These are phyloP conservation scores for Agrocybe praecox DNA, from an alignment of 768 basidiomycete species.

Conservation along the genomic window DNA sequence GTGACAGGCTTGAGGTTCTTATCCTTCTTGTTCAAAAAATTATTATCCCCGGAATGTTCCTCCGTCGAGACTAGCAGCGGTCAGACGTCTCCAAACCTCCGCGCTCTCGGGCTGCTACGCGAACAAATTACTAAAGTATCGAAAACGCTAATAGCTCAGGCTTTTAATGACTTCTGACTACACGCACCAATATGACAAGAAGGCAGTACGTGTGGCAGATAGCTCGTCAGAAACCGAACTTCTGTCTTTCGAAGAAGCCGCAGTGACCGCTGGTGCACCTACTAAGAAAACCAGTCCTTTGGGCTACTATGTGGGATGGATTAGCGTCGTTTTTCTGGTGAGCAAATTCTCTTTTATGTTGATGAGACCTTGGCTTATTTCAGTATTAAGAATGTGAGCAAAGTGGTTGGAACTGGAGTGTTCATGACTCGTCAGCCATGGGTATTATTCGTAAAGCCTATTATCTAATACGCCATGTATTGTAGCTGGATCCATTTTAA, in stretches of 20 bases:
- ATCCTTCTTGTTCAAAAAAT: no score
- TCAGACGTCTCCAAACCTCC: no score
- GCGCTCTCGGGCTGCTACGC: no score
- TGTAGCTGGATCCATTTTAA: slow-evolving; percentile 37
- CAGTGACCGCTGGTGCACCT: slow-evolving; percentile 3
- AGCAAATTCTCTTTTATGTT: not conserved
- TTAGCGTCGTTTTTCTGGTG: slow-evolving; percentile 4
- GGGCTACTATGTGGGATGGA: slow-evolving; percentile 2
- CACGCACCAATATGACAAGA: not conserved
- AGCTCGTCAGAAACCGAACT: not conserved
- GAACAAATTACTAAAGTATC: no score
- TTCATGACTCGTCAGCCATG: slow-evolving; percentile 2
- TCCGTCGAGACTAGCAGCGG: no score
- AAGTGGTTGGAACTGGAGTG: slow-evolving; percentile 8
- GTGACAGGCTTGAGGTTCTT: no score
- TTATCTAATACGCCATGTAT: not conserved
- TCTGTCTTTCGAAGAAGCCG: slow-evolving; percentile 2
- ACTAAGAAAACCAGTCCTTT: slow-evolving; percentile 1
- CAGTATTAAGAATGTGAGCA: not conserved
- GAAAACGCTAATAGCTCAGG: not conserved
- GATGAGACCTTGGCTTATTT: not conserved
- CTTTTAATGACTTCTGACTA: slow-evolving; percentile 3
- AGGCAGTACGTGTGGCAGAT: not conserved
- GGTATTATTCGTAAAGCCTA: not conserved
- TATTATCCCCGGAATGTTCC: no score